Conservation (phyloP, 2,329 filamentous ascomycete genomes). For the Sporothrix protearum region DNA sequence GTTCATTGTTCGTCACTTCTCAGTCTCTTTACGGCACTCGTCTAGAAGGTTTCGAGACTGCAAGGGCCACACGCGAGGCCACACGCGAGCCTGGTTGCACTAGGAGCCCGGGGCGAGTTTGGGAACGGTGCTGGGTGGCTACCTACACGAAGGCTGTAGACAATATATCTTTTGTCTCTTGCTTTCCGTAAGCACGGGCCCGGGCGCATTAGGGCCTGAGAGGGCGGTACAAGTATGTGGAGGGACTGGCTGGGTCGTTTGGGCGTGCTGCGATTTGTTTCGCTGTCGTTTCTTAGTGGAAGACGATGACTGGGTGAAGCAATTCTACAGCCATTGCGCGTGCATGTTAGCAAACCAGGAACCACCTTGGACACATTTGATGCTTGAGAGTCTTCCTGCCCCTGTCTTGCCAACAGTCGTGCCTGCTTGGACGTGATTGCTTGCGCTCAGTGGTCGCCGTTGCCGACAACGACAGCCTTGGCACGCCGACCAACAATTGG, state of each 20-base stretch:
- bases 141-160: constrained; percentile 29
- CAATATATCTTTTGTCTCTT: background rate
- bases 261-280: constrained; percentile 15
- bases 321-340: background rate
- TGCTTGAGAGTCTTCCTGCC: background rate
- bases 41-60: background rate
- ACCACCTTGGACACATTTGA: background rate
- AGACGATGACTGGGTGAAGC: constrained; percentile 3
- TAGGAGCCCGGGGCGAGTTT: constrained; percentile 26
- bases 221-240: background rate
- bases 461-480: constrained; percentile 16
- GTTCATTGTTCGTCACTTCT: background rate
- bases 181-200: constrained; percentile 7
- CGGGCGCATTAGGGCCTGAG: background rate
- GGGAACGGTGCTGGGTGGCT: constrained; percentile 32
- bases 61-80: constrained; percentile 23
- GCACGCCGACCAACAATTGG: background rate
- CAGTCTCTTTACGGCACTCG: background rate
- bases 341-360: constrained; percentile 18
- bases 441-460: background rate
- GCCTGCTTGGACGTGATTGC: background rate
- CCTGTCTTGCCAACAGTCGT: background rate
- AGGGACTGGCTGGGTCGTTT: background rate
- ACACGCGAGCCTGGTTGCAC: constrained; percentile 34
- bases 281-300: constrained; percentile 3